Evolutionary conservation across 257 asterid genomes (phyloP), one percentile per base, ranked within the genome.

Genomic region (Haberlea rhodopensis): DNA sequence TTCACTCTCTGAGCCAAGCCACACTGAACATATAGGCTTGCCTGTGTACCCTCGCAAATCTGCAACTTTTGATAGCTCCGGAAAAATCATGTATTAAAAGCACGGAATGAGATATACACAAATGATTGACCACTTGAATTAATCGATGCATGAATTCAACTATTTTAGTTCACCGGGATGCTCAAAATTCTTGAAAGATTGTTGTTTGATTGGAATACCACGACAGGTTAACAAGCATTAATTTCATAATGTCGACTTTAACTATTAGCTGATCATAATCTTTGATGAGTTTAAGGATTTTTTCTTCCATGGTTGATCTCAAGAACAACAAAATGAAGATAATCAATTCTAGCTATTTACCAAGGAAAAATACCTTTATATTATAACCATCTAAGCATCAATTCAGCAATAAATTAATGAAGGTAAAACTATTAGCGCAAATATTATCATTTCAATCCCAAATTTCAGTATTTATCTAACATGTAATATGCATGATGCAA

Each of bases 1-100:
- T 65, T 91, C 96, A 15, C 40, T 76, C 64, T 87, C 96, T 3
- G 82, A 64, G 4, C 98, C 96, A 4, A 54, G 46, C 98, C 98
- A 91, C 18, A 52, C 70, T 1, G 98, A 91, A 51, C 87, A 89
- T 55, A 91, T 76, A 0, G 98, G 98, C 73, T 79, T 79, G 1
- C 96, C 96, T 0, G 98, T 87, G 78, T 83, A 91, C 15, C 96
- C 98, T 58, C 81, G 86, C 25, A 91, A 72, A 70, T 87, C 92
- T 25, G 84, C 79, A n/a, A 91, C 77, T 75, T 89, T 91, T 57
- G 87, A 84, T 58, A 85, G 84, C 55, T 89, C 96, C 96, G 89
- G 80, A 57, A 32, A n/a, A 25, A 69, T 58, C 57, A 67, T 28
- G 62, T 23, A 43, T 5, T 31, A 10, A 19, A 60, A 45, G n/a